These are phyloP conservation scores for Corynascus novoguineensis DNA, from an alignment of 495 filamentous ascomycete genomes.

Conservation along the genomic window DNA sequence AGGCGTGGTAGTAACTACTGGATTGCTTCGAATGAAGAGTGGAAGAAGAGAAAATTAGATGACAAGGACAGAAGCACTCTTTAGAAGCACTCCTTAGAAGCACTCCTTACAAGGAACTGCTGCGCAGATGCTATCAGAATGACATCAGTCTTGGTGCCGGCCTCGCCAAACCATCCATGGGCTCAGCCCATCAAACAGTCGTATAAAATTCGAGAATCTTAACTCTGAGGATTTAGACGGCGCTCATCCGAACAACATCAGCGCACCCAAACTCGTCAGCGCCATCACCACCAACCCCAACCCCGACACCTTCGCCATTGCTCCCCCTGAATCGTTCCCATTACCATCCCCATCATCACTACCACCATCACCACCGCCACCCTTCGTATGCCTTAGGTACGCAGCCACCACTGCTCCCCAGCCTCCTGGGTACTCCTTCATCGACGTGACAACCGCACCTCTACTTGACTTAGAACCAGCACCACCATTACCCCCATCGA, in stretches of 20 bases:
- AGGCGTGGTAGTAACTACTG: no score
- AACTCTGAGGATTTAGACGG: neutral
- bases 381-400: slow-evolving; percentile 20
- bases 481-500: slow-evolving; percentile 24
- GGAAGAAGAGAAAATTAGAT: no score
- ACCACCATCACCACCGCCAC: neutral
- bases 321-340: slow-evolving; percentile 2
- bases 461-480: slow-evolving; percentile 17
- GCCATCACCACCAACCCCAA: slow-evolving; percentile 1
- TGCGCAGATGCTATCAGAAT: no score
- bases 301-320: neutral
- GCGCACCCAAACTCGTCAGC: neutral
- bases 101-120: no score
- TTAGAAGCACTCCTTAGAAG: no score
- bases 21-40: no score
- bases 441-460: slow-evolving; percentile 27
- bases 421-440: slow-evolving; percentile 40
- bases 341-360: neutral
- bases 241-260: neutral
- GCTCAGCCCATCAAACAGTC: neutral
- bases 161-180: no score
- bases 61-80: no score
- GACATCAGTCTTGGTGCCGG: no score
- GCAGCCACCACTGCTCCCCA: slow-evolving; percentile 41
- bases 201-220: no score